Conservation (phyloP, 2,329 filamentous ascomycete genomes). For the Paecilomyces fulvus region DNA sequence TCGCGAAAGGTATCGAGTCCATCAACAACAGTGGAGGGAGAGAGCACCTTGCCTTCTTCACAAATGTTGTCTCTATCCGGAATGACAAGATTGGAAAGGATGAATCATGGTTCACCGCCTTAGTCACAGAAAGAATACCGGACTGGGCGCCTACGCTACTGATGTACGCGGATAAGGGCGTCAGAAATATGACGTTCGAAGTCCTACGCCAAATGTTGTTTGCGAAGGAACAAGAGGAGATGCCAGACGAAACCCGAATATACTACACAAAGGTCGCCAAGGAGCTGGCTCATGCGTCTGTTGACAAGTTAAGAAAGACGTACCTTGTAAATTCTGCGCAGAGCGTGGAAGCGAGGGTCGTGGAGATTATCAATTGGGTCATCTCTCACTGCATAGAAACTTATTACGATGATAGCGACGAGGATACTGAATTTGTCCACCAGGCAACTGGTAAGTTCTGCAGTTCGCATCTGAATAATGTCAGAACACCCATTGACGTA, state of each 20-base stretch:
- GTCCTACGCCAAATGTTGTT: constrained; percentile 38
- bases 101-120: constrained; percentile 23
- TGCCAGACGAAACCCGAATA: constrained; percentile 16
- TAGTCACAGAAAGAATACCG: constrained; percentile 34
- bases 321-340: constrained; percentile 19
- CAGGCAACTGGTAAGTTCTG: constrained; percentile 26
- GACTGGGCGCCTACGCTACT: constrained; percentile 47
- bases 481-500: constrained; percentile 3
- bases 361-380: constrained; percentile 29
- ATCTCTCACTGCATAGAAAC: constrained; percentile 29
- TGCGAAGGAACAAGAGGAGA: constrained; percentile 22
- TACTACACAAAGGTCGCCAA: constrained; percentile 22
- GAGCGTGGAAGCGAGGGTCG: constrained; percentile 24
- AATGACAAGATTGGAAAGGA: constrained; percentile 30
- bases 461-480: background rate
- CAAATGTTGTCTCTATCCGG: constrained; percentile 39
- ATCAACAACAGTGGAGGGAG: constrained; percentile 40
- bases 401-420: constrained; percentile 29
- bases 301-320: constrained; percentile 24
- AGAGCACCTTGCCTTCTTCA: constrained; percentile 46
- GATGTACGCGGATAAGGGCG: constrained; percentile 39
- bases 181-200: constrained; percentile 39
- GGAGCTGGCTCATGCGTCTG: constrained; percentile 21
- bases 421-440: constrained; percentile 24
- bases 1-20: constrained; percentile 39